phyloP scores from a whole-genome alignment of 164 flowering plant genomes.

The Magnolia kwangsiensis region DNA sequence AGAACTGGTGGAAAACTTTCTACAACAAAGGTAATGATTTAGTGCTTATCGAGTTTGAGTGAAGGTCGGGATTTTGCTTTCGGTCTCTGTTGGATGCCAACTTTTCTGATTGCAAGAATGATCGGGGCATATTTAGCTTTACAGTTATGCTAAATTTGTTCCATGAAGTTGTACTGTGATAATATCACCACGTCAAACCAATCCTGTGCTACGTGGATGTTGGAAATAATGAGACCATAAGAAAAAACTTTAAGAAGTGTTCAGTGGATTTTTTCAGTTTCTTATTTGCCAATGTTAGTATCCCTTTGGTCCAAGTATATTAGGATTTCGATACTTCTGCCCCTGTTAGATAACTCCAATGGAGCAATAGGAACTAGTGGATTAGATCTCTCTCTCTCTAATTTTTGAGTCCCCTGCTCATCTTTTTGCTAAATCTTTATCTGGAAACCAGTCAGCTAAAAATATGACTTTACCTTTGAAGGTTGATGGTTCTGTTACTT shows the following conservation, averaged over 20 bases:
- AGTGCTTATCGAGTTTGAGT: slow-evolving; percentile 11
- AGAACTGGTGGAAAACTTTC: slow-evolving; percentile 35
- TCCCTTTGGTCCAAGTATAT: too few relatives aligned
- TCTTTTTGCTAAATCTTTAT: too few relatives aligned
- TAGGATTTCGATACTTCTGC: too few relatives aligned
- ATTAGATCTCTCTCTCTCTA: too few relatives aligned
- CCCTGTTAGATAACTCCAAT: too few relatives aligned
- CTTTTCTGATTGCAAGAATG: not conserved
- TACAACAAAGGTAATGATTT: slow-evolving; percentile 38
- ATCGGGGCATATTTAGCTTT: slow-evolving; percentile 1
- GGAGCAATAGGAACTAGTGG: too few relatives aligned
- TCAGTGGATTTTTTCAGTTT: not conserved
- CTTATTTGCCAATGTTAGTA: too few relatives aligned
- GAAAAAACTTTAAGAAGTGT: not conserved
- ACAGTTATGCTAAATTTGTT: not conserved
- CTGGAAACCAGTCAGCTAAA: too few relatives aligned
- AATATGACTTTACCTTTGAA: too few relatives aligned
- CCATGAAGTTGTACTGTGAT: not conserved
- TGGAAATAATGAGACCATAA: not conserved
- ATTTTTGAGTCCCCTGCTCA: too few relatives aligned
- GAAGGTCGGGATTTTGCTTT: slow-evolving; percentile 10
- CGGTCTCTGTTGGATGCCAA: not conserved
- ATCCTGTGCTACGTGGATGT: not conserved
- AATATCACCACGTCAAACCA: not conserved
- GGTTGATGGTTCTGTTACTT: too few relatives aligned